These are phyloP conservation scores for Nannochloropsis gaditana DNA, from an alignment of 108 stramenopile genomes.

Conservation along the genomic window DNA sequence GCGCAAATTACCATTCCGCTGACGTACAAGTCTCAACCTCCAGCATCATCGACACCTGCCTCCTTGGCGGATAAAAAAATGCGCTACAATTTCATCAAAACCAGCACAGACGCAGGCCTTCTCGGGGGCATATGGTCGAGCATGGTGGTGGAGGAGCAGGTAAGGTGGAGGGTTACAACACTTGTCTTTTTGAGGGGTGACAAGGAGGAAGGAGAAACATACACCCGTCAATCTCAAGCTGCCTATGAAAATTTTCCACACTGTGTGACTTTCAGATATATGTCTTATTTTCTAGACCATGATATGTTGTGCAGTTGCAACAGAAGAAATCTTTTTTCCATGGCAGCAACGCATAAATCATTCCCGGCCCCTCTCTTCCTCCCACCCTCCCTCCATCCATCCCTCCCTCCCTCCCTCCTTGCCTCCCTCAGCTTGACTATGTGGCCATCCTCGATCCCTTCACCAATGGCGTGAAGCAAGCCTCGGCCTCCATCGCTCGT, in stretches of 20 bases:
- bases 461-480: neutral
- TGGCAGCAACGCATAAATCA: too few relatives aligned
- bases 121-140: neutral
- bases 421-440: conserved; percentile 15
- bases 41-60: neutral
- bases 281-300: too few relatives aligned
- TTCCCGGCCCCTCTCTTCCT: too few relatives aligned
- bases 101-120: neutral
- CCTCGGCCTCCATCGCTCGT: neutral
- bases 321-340: too few relatives aligned
- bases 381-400: neutral
- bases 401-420: neutral
- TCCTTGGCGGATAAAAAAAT: neutral
- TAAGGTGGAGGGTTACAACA: too few relatives aligned
- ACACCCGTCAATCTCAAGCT: too few relatives aligned
- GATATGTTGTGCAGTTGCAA: too few relatives aligned
- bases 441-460: neutral
- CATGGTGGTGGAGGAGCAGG: conserved; percentile 10
- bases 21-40: neutral
- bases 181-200: neutral
- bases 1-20: neutral
- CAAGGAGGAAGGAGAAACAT: neutral
- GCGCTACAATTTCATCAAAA: neutral
- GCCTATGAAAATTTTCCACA: too few relatives aligned
- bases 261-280: too few relatives aligned